These are phyloP conservation scores for Fragilaria crotonensis DNA, from an alignment of 108 stramenopile genomes.

Conservation along the genomic window DNA sequence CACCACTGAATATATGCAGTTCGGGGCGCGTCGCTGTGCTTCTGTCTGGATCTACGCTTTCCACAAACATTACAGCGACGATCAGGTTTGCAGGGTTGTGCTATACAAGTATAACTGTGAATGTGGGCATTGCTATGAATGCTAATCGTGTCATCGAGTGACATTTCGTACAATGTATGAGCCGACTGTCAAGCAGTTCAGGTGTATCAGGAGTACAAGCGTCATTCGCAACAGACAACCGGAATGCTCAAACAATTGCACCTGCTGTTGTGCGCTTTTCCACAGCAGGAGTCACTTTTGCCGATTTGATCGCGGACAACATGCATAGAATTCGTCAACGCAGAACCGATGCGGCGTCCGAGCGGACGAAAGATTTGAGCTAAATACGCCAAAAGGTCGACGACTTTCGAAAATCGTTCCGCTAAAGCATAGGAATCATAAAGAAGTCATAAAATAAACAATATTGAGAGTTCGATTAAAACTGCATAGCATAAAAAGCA, in stretches of 20 bases:
- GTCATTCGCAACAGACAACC: slow-evolving; percentile 83
- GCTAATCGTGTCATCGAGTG: slow-evolving; percentile 92
- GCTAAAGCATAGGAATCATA: too few species aligned
- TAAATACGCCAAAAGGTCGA: slow-evolving; percentile 79
- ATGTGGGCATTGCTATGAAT: slow-evolving; percentile 93
- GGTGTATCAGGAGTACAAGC: slow-evolving; percentile 86
- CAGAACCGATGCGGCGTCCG: slow-evolving; percentile 53
- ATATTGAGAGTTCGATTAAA: too few species aligned
- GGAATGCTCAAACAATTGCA: slow-evolving; percentile 74
- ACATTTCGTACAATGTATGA: slow-evolving; percentile 84
- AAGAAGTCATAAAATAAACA: too few species aligned
- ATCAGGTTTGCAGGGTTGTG: too few species aligned
- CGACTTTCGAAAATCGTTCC: slow-evolving; percentile 70
- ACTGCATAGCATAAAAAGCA: too few species aligned
- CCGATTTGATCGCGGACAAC: slow-evolving; percentile 51
- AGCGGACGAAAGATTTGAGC: slow-evolving; percentile 65
- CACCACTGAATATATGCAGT: too few species aligned
- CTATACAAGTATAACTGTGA: too few species aligned
- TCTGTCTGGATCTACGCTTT: too few species aligned
- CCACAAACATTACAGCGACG: too few species aligned
- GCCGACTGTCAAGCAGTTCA: slow-evolving; percentile 65
- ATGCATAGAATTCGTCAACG: slow-evolving; percentile 67
- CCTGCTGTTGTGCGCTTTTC: slow-evolving; percentile 50
- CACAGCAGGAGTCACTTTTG: slow-evolving; percentile 38
- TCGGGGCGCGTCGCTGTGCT: too few species aligned